phyloP scores from a whole-genome alignment of 2,329 filamentous ascomycete genomes.

The Lachnellula willkommii region DNA sequence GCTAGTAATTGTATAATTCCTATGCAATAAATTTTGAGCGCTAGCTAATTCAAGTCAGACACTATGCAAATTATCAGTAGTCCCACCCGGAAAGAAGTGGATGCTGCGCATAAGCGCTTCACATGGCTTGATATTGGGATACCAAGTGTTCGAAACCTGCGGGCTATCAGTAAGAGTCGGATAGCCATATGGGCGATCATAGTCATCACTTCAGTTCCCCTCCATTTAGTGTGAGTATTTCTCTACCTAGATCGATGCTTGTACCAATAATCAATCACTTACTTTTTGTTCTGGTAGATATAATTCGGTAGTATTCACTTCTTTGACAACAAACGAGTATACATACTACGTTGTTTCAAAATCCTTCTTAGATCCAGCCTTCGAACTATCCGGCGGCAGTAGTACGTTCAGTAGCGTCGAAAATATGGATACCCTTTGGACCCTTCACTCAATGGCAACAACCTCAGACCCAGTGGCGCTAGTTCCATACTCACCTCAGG shows the following conservation, averaged over 20 bases:
- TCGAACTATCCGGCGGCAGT: background rate
- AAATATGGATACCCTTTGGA: no score
- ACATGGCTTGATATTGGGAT: background rate
- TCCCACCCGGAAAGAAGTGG: background rate
- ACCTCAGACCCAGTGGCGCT: background rate
- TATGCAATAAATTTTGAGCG: background rate
- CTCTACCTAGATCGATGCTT: background rate
- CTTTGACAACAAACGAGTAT: slow-evolving; percentile 7
- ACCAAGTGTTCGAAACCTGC: background rate
- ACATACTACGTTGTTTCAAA: slow-evolving; percentile 1
- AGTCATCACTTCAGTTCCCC: slow-evolving; percentile 2
- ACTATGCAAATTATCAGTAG: background rate
- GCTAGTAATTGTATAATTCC: background rate
- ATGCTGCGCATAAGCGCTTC: background rate
- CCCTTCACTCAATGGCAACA: slow-evolving; percentile 1
- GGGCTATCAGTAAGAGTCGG: background rate
- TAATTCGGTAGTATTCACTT: slow-evolving; percentile 10
- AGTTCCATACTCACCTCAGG: background rate
- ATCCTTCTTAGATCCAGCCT: background rate
- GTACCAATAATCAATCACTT: background rate
- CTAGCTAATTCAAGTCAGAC: background rate
- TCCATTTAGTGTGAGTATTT: slow-evolving; percentile 8
- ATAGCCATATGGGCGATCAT: background rate
- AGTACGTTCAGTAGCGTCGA: background rate
- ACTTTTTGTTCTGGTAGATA: background rate